These are phyloP conservation scores for Aspergillus incahuasiensis DNA, from an alignment of 495 filamentous ascomycete species.

Conservation along the genomic window DNA sequence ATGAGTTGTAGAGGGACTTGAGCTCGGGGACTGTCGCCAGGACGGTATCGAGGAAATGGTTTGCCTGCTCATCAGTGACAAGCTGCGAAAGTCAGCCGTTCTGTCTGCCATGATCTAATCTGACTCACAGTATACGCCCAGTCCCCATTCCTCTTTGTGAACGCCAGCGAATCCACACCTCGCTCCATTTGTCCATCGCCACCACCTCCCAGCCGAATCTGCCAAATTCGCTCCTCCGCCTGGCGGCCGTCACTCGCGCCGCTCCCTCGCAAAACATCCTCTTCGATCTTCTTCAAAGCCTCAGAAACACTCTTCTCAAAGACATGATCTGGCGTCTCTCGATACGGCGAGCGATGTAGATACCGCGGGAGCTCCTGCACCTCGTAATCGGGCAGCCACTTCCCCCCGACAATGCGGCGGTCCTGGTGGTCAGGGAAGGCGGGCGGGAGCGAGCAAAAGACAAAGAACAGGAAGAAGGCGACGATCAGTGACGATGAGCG, in stretches of 20 bases:
- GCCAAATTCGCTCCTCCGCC: slow-evolving; percentile 29
- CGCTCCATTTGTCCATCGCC: slow-evolving; percentile 12
- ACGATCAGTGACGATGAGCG: not conserved
- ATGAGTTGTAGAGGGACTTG: slow-evolving; percentile 25
- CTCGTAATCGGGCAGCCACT: slow-evolving; percentile 7
- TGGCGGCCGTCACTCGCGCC: slow-evolving; percentile 6
- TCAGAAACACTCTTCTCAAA: slow-evolving; percentile 26
- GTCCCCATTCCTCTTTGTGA: slow-evolving; percentile 27
- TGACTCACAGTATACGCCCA: slow-evolving; percentile 32
- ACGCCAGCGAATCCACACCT: slow-evolving; percentile 23
- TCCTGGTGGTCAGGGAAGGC: not conserved
- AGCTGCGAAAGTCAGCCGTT: slow-evolving; percentile 14
- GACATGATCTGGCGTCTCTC: slow-evolving; percentile 23
- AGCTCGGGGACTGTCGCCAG: slow-evolving; percentile 31
- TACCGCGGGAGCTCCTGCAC: slow-evolving; percentile 23
- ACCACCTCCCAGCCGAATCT: slow-evolving; percentile 25
- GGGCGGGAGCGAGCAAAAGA: not conserved
- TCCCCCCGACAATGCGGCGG: not conserved
- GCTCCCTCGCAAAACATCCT: slow-evolving; percentile 5
- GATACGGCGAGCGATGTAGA: slow-evolving; percentile 29
- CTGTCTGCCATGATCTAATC: not conserved
- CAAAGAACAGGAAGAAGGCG: not conserved
- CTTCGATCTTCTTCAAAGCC: slow-evolving; percentile 27
- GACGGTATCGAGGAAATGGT: slow-evolving; percentile 25
- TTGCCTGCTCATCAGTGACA: slow-evolving; percentile 26